These are phyloP conservation scores for Arthrobotrys sinensis DNA, from an alignment of 2,329 filamentous ascomycete genomes.

Conservation along the genomic window DNA sequence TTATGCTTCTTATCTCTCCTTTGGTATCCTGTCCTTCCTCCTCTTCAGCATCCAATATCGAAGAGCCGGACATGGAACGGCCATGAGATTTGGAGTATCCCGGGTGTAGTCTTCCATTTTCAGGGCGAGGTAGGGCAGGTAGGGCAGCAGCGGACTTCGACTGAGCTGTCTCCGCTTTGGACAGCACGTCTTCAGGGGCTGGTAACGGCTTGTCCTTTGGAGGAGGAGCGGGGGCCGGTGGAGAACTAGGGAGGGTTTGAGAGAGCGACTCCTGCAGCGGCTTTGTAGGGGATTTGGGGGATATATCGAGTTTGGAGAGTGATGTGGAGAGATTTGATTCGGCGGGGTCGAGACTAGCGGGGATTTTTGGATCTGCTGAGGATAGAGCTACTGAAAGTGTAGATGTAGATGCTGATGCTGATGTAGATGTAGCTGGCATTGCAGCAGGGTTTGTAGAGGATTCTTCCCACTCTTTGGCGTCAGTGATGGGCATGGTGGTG, in stretches of 20 bases:
- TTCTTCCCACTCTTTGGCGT: slow-evolving; percentile 39
- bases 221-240: slow-evolving; percentile 63
- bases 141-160: slow-evolving; percentile 26
- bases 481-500: slow-evolving; percentile 41
- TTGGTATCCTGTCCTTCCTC: slow-evolving; percentile 77
- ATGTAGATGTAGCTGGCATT: slow-evolving; percentile 7
- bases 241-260: slow-evolving; percentile 56
- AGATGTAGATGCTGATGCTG: slow-evolving; percentile 16
- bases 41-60: slow-evolving; percentile 73
- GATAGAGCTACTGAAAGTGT: background rate
- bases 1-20: slow-evolving; percentile 95
- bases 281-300: slow-evolving; percentile 39
- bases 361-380: background rate
- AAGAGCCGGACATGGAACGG: slow-evolving; percentile 61
- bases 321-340: slow-evolving; percentile 60
- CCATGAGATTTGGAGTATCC: slow-evolving; percentile 61
- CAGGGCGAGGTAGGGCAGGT: slow-evolving; percentile 50
- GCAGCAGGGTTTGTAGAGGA: slow-evolving; percentile 53
- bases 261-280: slow-evolving; percentile 37
- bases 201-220: slow-evolving; percentile 60
- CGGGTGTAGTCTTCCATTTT: slow-evolving; percentile 61
- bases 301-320: slow-evolving; percentile 50
- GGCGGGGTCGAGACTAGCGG: slow-evolving; percentile 23
- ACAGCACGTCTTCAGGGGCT: slow-evolving; percentile 63
- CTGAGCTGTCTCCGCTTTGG: slow-evolving; percentile 61